A percentile compares a stretch with the other conserved stretches of the same genome.
phyloP scores from a whole-genome alignment of 805 yeast species.

The Candida succiphila region DNA sequence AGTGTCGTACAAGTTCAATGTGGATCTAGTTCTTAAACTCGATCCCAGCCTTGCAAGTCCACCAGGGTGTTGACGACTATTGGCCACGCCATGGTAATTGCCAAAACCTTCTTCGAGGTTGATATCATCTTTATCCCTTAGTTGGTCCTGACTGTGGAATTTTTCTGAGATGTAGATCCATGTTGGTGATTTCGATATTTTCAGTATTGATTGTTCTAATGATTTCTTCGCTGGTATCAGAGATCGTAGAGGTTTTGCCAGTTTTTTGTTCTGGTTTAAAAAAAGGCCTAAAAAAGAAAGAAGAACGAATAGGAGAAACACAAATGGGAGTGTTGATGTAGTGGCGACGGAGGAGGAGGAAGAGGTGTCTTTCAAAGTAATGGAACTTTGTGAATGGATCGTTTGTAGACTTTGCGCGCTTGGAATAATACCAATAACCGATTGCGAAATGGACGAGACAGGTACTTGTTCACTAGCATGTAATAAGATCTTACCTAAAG shows the following conservation, averaged over 20 bases:
- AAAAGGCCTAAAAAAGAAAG: background rate
- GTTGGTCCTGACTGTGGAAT: too few relatives aligned
- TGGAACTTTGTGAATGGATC: background rate
- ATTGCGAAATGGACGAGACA: constrained; percentile 7
- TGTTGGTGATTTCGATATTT: too few relatives aligned
- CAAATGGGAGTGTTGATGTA: background rate
- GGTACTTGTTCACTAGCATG: constrained; percentile 69
- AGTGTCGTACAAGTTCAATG: constrained; percentile 7
- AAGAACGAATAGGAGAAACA: background rate
- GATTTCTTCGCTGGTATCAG: too few relatives aligned
- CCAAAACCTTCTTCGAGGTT: too few relatives aligned
- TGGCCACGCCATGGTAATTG: too few relatives aligned
- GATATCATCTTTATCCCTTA: too few relatives aligned
- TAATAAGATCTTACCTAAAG: constrained; percentile 76
- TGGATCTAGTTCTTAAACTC: constrained; percentile 24
- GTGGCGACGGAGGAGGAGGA: background rate
- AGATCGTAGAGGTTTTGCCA: constrained; percentile 7
- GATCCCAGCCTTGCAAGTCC: too few relatives aligned
- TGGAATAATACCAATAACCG: constrained; percentile 28
- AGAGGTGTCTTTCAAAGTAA: background rate
- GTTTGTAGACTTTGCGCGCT: constrained; percentile 15
- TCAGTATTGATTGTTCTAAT: too few relatives aligned
- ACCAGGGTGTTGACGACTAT: too few relatives aligned
- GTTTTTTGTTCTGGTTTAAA: background rate
- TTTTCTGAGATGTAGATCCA: too few relatives aligned